Percentiles rank a stretch among this genome's conserved stretches.
These are phyloP conservation scores for Apiospora rasikravindrae DNA, from an alignment of 2,329 filamentous ascomycete genomes.

Conservation along the genomic window DNA sequence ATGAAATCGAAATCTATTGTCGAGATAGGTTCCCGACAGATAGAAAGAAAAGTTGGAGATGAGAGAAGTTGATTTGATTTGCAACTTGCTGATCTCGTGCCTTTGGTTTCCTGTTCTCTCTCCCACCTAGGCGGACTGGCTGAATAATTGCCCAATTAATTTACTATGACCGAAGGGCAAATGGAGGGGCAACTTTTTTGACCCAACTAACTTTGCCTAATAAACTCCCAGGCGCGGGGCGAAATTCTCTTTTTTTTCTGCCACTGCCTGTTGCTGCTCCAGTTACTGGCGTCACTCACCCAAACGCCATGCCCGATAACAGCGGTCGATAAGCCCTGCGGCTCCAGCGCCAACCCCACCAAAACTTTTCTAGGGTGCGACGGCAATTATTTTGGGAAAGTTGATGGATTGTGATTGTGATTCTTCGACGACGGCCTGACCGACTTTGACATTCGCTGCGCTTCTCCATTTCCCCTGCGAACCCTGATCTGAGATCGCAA, in stretches of 20 bases:
- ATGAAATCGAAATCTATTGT: neutral
- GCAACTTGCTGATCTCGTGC: conserved; percentile 2
- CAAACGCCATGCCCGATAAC: conserved; percentile 3
- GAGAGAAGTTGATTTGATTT: neutral
- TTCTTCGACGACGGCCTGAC: neutral
- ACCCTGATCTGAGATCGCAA: neutral
- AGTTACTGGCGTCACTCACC: conserved; percentile 17
- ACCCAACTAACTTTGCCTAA: conserved; percentile 10
- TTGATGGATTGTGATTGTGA: neutral
- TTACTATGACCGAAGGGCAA: neutral
- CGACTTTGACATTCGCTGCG: neutral
- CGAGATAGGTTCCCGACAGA: neutral
- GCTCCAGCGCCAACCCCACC: conserved; percentile 4
- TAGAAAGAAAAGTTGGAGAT: neutral
- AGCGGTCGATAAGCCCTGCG: conserved; percentile 14
- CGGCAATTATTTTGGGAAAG: conserved; percentile 7
- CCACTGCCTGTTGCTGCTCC: neutral
- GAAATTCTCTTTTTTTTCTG: conserved; percentile 18
- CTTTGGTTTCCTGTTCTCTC: neutral
- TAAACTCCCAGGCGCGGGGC: conserved; percentile 22
- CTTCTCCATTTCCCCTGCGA: neutral
- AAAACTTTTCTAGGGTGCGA: conserved; percentile 19
- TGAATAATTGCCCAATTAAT: conserved; percentile 17
- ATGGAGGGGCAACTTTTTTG: conserved; percentile 22
- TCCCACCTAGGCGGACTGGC: neutral